Evolutionary conservation across 257 asterid species (phyloP).

Genomic region (Osmanthus fragrans): DNA sequence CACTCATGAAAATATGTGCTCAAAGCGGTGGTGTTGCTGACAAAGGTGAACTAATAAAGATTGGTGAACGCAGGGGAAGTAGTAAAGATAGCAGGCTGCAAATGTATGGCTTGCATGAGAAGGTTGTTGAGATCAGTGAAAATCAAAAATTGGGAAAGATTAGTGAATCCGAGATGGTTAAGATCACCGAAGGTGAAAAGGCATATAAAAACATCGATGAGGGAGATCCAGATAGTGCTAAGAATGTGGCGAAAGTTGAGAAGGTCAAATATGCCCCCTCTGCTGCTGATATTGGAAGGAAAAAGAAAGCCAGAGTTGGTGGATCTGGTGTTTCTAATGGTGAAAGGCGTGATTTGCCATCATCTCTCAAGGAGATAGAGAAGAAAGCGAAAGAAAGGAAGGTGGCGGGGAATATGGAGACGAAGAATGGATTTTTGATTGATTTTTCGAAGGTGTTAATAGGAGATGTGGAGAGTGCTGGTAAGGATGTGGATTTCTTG

Average conservation of each 20-base stretch:
- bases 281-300: neutral
- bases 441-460: constrained; percentile 21
- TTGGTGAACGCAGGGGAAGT: constrained; percentile 2
- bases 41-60: neutral
- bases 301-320: neutral
- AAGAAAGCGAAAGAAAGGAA: constrained; percentile 6
- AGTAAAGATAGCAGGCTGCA: neutral
- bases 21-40: neutral
- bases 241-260: constrained; percentile 24
- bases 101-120: neutral
- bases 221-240: neutral
- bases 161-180: too few relatives aligned
- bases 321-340: neutral
- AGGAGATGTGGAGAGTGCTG: constrained; percentile 2
- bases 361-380: constrained; percentile 21
- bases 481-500: constrained; percentile 25
- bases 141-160: neutral
- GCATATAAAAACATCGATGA: neutral
- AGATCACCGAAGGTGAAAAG: constrained; percentile 6
- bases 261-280: constrained; percentile 8
- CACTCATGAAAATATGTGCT: neutral
- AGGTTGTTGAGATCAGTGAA: neutral
- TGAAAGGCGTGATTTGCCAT: constrained; percentile 34
- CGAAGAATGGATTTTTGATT: constrained; percentile 12
- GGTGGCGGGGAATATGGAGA: neutral